These are phyloP conservation scores for Angomonas desouzai DNA, from an alignment of 208 protist genomes.

Conservation along the genomic window DNA sequence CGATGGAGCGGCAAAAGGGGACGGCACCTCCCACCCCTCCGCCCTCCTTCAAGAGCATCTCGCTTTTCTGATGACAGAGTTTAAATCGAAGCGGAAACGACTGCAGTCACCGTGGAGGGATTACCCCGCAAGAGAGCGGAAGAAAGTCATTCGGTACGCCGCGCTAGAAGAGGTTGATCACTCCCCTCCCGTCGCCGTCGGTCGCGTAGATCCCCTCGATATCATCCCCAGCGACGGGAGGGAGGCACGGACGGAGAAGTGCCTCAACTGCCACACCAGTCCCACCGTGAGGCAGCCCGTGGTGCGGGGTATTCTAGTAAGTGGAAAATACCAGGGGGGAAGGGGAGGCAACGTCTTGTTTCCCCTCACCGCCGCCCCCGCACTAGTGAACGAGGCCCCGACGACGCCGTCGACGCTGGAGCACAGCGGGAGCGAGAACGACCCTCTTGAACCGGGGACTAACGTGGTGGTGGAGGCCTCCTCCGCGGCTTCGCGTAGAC, in stretches of 20 bases:
- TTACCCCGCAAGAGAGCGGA: not conserved
- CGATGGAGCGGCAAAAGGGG: not conserved
- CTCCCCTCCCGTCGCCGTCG: not conserved
- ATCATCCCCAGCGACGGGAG: too few species aligned
- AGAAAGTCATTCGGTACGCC: not conserved
- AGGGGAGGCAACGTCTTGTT: too few species aligned
- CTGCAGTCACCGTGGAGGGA: not conserved
- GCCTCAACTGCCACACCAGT: not conserved
- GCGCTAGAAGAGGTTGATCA: not conserved
- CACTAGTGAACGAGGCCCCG: not conserved
- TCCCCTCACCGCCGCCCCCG: not conserved
- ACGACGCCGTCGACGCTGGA: constrained; percentile 1
- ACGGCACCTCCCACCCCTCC: not conserved
- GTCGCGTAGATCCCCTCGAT: not conserved
- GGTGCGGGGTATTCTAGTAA: too few species aligned
- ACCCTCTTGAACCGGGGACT: too few species aligned
- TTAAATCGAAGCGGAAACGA: not conserved
- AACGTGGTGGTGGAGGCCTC: too few species aligned
- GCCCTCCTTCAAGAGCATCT: not conserved
- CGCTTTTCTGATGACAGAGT: not conserved
- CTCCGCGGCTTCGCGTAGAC: too few species aligned
- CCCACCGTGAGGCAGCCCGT: too few species aligned
- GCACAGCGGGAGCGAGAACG: too few species aligned
- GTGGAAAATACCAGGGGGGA: too few species aligned
- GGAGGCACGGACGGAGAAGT: too few species aligned